Percentiles rank a stretch among this genome's conserved stretches.
These are phyloP conservation scores for Huntiella abstrusa DNA, from an alignment of 2,329 filamentous ascomycete species.

Conservation along the genomic window DNA sequence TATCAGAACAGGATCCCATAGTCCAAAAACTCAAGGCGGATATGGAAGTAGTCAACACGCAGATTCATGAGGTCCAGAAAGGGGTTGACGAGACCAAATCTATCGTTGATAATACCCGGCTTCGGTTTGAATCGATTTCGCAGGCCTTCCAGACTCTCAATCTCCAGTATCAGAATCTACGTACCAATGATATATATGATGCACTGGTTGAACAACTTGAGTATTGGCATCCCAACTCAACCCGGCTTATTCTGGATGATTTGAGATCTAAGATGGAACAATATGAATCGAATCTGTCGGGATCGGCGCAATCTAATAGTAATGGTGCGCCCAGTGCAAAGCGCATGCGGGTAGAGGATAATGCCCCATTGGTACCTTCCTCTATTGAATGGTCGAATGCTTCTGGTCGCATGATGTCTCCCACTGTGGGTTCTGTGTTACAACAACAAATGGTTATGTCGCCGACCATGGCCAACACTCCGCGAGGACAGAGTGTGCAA, in stretches of 20 bases:
- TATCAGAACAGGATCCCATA: no score
- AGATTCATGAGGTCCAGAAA: neutral
- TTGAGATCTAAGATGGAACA: neutral
- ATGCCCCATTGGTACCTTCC: no score
- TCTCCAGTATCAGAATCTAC: conserved; percentile 3
- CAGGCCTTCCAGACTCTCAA: conserved; percentile 5
- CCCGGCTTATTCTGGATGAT: neutral
- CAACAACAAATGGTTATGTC: no score
- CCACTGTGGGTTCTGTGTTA: no score
- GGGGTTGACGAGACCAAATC: conserved; percentile 3
- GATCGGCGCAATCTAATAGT: no score
- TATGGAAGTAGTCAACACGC: neutral
- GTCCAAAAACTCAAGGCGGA: neutral
- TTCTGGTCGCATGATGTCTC: no score
- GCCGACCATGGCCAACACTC: no score
- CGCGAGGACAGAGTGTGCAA: no score
- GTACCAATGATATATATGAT: conserved; percentile 5
- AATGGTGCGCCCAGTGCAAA: no score
- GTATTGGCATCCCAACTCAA: conserved; percentile 9
- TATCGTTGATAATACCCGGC: conserved; percentile 4
- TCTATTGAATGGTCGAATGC: no score
- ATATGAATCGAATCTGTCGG: neutral
- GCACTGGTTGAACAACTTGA: conserved; percentile 10
- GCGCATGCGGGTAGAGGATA: no score
- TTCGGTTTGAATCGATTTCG: neutral